These are phyloP conservation scores for Dendrobium nobile DNA, from an alignment of 106 monocot genomes.

Conservation along the genomic window DNA sequence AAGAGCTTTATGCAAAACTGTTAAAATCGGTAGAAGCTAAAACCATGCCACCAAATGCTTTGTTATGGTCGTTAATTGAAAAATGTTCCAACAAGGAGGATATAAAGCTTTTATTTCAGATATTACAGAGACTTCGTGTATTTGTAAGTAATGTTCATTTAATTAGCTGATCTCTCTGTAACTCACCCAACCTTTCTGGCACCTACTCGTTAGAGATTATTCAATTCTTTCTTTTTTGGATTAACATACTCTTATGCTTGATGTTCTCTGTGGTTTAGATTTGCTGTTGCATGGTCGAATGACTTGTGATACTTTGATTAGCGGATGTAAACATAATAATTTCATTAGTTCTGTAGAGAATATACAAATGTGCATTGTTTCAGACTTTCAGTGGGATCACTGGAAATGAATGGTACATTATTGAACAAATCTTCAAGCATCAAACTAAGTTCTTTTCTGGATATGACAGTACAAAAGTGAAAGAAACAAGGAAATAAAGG, in stretches of 20 bases:
- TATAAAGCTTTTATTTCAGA: slow-evolving; percentile 76
- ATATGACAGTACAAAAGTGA: neutral
- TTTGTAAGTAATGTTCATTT: slow-evolving; percentile 56
- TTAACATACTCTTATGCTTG: neutral
- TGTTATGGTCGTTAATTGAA: slow-evolving; percentile 76
- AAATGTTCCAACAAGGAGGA: slow-evolving; percentile 59
- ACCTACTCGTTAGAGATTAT: neutral
- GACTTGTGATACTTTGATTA: neutral
- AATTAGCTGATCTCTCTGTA: neutral
- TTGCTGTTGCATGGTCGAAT: neutral
- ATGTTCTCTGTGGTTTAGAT: neutral
- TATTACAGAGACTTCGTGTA: slow-evolving; percentile 65
- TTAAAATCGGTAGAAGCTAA: slow-evolving; percentile 62
- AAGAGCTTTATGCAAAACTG: slow-evolving; percentile 60
- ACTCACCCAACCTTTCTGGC: neutral
- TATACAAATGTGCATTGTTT: neutral
- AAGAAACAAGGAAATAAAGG: neutral
- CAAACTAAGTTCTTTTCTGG: neutral
- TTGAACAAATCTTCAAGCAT: neutral
- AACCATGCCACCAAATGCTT: slow-evolving; percentile 93
- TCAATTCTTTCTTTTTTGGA: neutral
- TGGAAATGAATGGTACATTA: neutral
- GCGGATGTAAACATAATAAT: neutral
- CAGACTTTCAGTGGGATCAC: neutral
- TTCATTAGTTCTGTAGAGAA: neutral